These are phyloP conservation scores for Hypoxylon sp. DNA, from an alignment of 2,329 filamentous ascomycete genomes.

Conservation along the genomic window DNA sequence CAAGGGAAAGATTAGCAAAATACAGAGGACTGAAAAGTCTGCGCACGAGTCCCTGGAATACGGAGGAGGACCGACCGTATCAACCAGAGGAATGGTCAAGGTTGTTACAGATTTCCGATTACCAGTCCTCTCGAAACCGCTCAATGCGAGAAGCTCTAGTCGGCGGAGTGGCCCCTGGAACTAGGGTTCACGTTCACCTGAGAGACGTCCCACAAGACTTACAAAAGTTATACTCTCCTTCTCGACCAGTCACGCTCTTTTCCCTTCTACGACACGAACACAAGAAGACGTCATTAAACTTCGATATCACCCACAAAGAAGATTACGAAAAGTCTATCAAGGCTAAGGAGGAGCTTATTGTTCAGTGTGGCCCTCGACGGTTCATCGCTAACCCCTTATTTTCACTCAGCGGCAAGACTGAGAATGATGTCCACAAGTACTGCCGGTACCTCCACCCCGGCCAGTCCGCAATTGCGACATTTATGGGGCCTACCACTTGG, in stretches of 20 bases:
- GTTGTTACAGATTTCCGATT: conserved; percentile 88
- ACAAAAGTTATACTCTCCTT: conserved; percentile 63
- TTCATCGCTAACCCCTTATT: conserved; percentile 91
- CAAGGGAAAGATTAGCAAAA: conserved; percentile 84
- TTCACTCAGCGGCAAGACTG: conserved; percentile 88
- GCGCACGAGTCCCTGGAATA: conserved; percentile 88
- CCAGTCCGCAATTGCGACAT: conserved; percentile 87
- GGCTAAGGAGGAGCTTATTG: conserved; percentile 90
- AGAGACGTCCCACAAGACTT: conserved; percentile 61
- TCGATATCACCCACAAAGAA: conserved; percentile 86
- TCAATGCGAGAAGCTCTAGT: conserved; percentile 84
- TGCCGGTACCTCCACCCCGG: conserved; percentile 92
- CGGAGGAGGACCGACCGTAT: conserved; percentile 84
- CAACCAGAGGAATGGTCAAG: conserved; percentile 92
- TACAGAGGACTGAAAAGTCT: conserved; percentile 95
- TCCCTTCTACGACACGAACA: conserved; percentile 94
- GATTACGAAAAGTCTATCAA: conserved; percentile 82
- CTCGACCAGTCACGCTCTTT: conserved; percentile 78
- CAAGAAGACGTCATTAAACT: conserved; percentile 90
- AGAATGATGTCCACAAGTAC: conserved; percentile 98
- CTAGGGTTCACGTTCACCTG: conserved; percentile 83
- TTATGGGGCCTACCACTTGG: conserved; percentile 92
- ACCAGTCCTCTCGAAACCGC: conserved; percentile 83
- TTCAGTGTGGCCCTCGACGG: conserved; percentile 90
- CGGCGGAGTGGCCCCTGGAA: conserved; percentile 88